Evolutionary conservation across 768 basidiomycete genomes (phyloP), one percentile per base, ranked within the genome.

Genomic region (Fistulinella prunicolor): DNA sequence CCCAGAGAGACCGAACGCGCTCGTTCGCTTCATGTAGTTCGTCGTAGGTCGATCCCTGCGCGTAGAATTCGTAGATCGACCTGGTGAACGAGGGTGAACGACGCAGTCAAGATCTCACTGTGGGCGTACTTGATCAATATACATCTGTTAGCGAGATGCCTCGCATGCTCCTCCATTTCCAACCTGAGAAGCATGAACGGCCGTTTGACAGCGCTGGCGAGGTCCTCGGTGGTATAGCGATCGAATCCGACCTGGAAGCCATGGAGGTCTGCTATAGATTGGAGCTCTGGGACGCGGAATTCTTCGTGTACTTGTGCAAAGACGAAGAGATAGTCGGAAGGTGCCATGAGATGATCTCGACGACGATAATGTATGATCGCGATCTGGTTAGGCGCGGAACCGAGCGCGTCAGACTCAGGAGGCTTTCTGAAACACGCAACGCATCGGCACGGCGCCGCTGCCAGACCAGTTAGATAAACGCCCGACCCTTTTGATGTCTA

Each of bases 301-400:
- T 89, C 85, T 29, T 78, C 73, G 63, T 95, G 90, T 6, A 75
- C 78, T 65, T 89, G 89, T 2, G 90, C 89, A 67, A 93, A 89
- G 37, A 86, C 76, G 44, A 94, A 68, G 46, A 93, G 75, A 54
- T 81, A 83, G 37, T 69, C 61, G 44, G 38, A 45, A 23, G 47
- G 46, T 44, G 53, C 38, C 65, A 66, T 64, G 32, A 28, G 6
- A 28, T 28, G 26, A 28, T 28, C n/a, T n/a, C n/a, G n/a, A n/a
- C n/a, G n/a, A n/a, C n/a, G n/a, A n/a, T n/a, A n/a, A n/a, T n/a
- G n/a, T n/a, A n/a, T n/a, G n/a, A n/a, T n/a, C n/a, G n/a, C n/a
- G n/a, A n/a, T n/a, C n/a, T n/a, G n/a, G n/a, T n/a, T n/a, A n/a
- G n/a, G n/a, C n/a, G n/a, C n/a, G n/a, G n/a, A n/a, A n/a, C n/a